Evolutionary conservation across 495 filamentous ascomycete species (phyloP).

Genomic region (Melanomma pulvis-pyrius): DNA sequence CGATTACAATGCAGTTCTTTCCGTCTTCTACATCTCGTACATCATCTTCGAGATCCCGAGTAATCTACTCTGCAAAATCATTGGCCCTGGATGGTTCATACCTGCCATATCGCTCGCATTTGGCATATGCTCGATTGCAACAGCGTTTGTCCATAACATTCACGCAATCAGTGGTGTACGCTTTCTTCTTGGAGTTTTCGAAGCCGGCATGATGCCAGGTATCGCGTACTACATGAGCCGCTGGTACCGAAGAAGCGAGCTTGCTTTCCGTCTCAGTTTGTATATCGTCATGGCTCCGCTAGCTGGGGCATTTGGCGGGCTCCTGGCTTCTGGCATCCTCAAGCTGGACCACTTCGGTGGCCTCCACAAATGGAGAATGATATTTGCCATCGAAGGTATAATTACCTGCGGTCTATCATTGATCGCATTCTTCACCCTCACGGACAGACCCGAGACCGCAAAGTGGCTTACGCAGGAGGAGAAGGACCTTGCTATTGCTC

Average conservation of each 20-base stretch:
- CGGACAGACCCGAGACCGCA: constrained; percentile 38
- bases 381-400: constrained; percentile 44
- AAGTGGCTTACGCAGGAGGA: constrained; percentile 40
- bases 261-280: constrained; percentile 60
- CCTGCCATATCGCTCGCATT: constrained; percentile 53
- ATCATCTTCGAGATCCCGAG: constrained; percentile 47
- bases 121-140: constrained; percentile 53
- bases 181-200: constrained; percentile 57
- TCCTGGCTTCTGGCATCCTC: constrained; percentile 63
- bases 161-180: constrained; percentile 51
- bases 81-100: constrained; percentile 57
- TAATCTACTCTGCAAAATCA: constrained; percentile 54
- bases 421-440: constrained; percentile 38
- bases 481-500: constrained; percentile 43
- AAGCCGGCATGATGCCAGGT: constrained; percentile 73
- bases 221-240: constrained; percentile 72
- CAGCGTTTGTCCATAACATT: constrained; percentile 53
- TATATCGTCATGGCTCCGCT: constrained; percentile 65
- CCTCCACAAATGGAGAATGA: constrained; percentile 43
- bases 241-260: constrained; percentile 70
- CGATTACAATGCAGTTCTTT: constrained; percentile 42
- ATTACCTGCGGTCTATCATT: constrained; percentile 38
- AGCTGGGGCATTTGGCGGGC: constrained; percentile 70
- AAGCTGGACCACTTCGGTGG: constrained; percentile 51
- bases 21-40: constrained; percentile 42